A percentile compares a stretch with the other conserved stretches of the same genome.
These are phyloP conservation scores for Ailanthus altissimus DNA, from an alignment of 345 rosid species.

Conservation along the genomic window DNA sequence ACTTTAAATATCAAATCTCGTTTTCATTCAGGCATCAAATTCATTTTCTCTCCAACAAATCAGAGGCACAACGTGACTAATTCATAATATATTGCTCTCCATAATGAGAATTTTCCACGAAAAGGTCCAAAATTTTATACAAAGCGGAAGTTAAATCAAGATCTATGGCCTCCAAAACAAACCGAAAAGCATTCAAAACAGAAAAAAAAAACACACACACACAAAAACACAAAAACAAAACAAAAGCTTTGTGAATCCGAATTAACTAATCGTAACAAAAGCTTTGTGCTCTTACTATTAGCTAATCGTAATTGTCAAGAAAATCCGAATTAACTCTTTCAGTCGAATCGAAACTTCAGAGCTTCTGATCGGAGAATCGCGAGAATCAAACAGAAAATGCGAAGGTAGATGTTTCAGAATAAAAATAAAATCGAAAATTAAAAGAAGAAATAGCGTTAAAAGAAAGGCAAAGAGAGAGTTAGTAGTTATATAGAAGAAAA, in stretches of 20 bases:
- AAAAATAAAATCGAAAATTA: not conserved
- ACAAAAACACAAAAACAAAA: no score
- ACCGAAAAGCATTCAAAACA: not conserved
- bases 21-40: not conserved
- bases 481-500: not conserved
- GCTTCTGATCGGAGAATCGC: constrained; percentile 8
- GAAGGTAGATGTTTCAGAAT: not conserved
- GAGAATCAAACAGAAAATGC: constrained; percentile 2
- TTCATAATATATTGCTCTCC: no score
- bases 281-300: constrained; percentile 13
- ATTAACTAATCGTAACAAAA: no score
- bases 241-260: no score
- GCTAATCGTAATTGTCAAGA: not conserved
- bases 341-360: not conserved
- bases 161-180: constrained; percentile 7
- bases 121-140: not conserved
- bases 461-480: not conserved
- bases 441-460: not conserved
- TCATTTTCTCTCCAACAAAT: not conserved
- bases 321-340: not conserved
- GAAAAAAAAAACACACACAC: not conserved
- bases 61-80: not conserved
- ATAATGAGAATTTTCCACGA: not conserved
- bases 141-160: constrained; percentile 6
- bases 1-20: constrained; percentile 5